These are phyloP conservation scores for Viola odorata DNA, from an alignment of 345 rosid genomes.

Conservation along the genomic window DNA sequence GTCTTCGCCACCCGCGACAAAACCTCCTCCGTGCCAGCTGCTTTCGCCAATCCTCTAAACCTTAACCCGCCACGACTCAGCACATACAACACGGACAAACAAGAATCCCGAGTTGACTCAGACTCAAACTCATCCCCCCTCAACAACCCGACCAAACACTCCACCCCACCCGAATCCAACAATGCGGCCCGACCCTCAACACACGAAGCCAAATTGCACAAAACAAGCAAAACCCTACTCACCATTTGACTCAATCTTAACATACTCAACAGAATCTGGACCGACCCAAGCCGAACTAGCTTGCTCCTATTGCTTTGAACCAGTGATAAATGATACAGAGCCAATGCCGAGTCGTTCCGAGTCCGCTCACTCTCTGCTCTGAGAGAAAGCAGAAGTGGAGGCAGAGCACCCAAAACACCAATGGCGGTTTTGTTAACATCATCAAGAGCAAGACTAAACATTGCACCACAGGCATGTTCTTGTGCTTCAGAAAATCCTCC, in stretches of 20 bases:
- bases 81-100: slow-evolving; percentile 51
- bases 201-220: slow-evolving; percentile 54
- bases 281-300: slow-evolving; percentile 59
- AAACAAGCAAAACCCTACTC: slow-evolving; percentile 42
- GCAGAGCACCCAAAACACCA: slow-evolving; percentile 79
- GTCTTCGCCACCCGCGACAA: slow-evolving; percentile 40
- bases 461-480: slow-evolving; percentile 73
- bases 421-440: slow-evolving; percentile 77
- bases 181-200: slow-evolving; percentile 51
- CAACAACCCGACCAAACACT: slow-evolving; percentile 51
- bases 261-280: slow-evolving; percentile 47
- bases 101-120: slow-evolving; percentile 50
- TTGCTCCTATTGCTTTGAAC: slow-evolving; percentile 60
- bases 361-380: slow-evolving; percentile 52
- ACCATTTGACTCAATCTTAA: slow-evolving; percentile 47
- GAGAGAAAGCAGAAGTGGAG: slow-evolving; percentile 60
- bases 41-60: slow-evolving; percentile 68
- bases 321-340: slow-evolving; percentile 78
- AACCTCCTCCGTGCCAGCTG: slow-evolving; percentile 55
- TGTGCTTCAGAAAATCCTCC: slow-evolving; percentile 65
- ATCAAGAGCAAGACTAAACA: slow-evolving; percentile 75
- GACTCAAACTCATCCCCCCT: slow-evolving; percentile 30
- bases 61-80: slow-evolving; percentile 60
- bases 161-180: slow-evolving; percentile 77
- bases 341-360: slow-evolving; percentile 70